These are phyloP conservation scores for Ceriops zippeliana DNA, from an alignment of 345 rosid species.

Conservation along the genomic window DNA sequence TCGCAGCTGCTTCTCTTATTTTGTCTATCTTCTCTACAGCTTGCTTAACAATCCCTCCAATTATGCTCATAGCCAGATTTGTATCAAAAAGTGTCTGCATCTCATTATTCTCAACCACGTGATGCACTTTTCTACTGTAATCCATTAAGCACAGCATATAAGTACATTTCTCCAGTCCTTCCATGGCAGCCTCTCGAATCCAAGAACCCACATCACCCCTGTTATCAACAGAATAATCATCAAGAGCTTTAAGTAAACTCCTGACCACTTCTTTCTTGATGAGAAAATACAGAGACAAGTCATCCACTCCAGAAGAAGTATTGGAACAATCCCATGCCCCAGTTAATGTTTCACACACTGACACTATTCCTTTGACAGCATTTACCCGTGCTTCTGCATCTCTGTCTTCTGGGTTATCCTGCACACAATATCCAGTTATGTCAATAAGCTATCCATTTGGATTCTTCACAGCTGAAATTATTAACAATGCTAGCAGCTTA, in stretches of 20 bases:
- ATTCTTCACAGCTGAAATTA: slow-evolving; percentile 1
- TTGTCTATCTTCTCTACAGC: slow-evolving; percentile 96
- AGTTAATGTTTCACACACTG: slow-evolving; percentile 78
- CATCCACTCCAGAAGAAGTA: slow-evolving; percentile 33
- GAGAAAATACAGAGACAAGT: slow-evolving; percentile 46
- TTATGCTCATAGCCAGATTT: slow-evolving; percentile 54
- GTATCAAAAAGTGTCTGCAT: slow-evolving; percentile 43
- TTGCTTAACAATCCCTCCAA: slow-evolving; percentile 72
- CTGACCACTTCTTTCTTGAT: slow-evolving; percentile 81
- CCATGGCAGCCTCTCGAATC: slow-evolving; percentile 97
- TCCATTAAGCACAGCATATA: slow-evolving; percentile 55
- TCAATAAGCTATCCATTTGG: slow-evolving; percentile 16
- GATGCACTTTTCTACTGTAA: slow-evolving; percentile 15
- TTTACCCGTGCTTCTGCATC: slow-evolving; percentile 96
- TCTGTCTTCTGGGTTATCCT: slow-evolving; percentile 86
- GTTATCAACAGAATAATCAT: slow-evolving; percentile 85
- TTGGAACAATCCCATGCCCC: slow-evolving; percentile 31
- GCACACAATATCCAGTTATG: slow-evolving; percentile 22
- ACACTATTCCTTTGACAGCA: slow-evolving; percentile 84
- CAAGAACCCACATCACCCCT: slow-evolving; percentile 95
- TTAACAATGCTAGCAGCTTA: slow-evolving; percentile 8
- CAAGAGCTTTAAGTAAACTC: slow-evolving; percentile 74
- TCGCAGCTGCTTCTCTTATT: slow-evolving; percentile 84
- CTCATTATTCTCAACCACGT: slow-evolving; percentile 24
- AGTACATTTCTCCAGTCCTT: slow-evolving; percentile 83